A percentile compares a stretch with the other conserved stretches of the same genome.
Evolutionary conservation across 345 rosid genomes (phyloP).

Genomic region (Laguncularia racemosa): DNA sequence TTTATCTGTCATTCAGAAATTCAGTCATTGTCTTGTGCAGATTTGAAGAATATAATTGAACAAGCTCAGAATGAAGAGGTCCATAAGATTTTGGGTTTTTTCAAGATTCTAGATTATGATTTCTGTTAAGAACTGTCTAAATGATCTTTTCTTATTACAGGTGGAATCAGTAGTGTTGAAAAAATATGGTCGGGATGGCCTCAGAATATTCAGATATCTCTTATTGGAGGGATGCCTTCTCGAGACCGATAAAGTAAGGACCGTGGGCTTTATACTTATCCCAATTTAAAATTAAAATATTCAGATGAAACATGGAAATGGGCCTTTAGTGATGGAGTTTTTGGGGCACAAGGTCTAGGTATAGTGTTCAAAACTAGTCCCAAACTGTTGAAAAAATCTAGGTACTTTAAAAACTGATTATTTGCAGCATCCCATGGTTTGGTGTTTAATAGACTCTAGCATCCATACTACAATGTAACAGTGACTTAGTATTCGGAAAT

Average conservation of each 20-base stretch:
- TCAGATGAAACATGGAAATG: neutral
- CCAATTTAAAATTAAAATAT: neutral
- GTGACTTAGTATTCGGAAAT: no score
- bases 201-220: slow-evolving; percentile 68
- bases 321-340: neutral
- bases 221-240: slow-evolving; percentile 36
- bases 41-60: slow-evolving; percentile 56
- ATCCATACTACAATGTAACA: no score
- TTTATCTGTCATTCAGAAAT: neutral
- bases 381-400: no score
- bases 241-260: slow-evolving; percentile 73
- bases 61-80: slow-evolving; percentile 82
- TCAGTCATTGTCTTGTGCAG: slow-evolving; percentile 26
- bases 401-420: no score
- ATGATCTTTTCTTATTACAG: slow-evolving; percentile 22
- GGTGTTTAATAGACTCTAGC: no score
- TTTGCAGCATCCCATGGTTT: no score
- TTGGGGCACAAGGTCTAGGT: no score
- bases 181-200: slow-evolving; percentile 64
- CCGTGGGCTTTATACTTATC: neutral
- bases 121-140: neutral
- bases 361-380: no score
- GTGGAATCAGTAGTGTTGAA: slow-evolving; percentile 64
- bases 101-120: no score
- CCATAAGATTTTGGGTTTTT: slow-evolving; percentile 4